Percentiles rank a stretch among this genome's conserved stretches.
Conservation (phyloP, 495 filamentous ascomycete species). For the Neurospora terricola region DNA sequence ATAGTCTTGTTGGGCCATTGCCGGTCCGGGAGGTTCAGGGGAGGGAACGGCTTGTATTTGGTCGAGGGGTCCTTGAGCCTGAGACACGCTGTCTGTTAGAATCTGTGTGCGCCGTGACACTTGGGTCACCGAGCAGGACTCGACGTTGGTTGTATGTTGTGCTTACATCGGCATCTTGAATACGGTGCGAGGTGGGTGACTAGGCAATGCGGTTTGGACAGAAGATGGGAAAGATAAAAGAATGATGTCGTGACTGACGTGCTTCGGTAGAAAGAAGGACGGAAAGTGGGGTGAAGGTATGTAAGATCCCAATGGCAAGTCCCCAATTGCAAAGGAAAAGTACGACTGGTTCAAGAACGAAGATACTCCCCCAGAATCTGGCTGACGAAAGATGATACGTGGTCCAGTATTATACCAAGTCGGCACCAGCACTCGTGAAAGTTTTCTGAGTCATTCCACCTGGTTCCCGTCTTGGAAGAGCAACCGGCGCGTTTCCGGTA, state of each 20-base stretch:
- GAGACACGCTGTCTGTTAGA: conserved; percentile 9
- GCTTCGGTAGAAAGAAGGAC: conserved; percentile 1
- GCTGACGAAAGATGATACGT: background rate
- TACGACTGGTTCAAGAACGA: background rate
- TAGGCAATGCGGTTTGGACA: conserved; percentile 1
- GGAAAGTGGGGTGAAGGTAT: conserved; percentile 1
- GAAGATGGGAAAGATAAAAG: background rate
- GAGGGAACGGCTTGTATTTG: conserved; percentile 74
- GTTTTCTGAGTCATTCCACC: background rate
- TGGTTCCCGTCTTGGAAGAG: background rate
- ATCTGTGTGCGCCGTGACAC: conserved; percentile 11
- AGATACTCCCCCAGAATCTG: background rate
- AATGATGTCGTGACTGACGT: background rate
- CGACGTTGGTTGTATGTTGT: background rate
- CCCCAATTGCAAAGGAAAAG: background rate
- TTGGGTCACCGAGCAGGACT: background rate
- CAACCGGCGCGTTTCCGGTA: background rate
- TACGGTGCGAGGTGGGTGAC: background rate
- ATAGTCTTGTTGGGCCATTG: conserved; percentile 84
- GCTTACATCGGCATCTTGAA: conserved; percentile 31
- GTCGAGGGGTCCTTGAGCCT: conserved; percentile 92
- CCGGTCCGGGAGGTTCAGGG: conserved; percentile 71
- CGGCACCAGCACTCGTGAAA: background rate
- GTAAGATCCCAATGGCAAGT: background rate
- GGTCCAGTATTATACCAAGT: background rate